Percentiles rank a stretch among this genome's conserved stretches.
These are phyloP conservation scores for Microdochium paspali DNA, from an alignment of 2,329 filamentous ascomycete genomes.

Conservation along the genomic window DNA sequence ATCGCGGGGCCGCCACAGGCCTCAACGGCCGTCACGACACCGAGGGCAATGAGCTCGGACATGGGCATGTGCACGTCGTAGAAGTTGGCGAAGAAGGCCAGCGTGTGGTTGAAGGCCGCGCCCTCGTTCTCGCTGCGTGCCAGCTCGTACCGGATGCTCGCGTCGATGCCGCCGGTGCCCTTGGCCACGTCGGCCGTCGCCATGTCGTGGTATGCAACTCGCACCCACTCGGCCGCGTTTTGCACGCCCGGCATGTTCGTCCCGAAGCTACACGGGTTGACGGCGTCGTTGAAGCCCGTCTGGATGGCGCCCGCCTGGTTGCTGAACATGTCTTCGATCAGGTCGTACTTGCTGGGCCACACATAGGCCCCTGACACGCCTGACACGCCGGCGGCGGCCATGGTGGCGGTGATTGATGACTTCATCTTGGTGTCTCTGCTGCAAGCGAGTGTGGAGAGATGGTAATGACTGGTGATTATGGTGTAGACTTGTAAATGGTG, in stretches of 20 bases:
- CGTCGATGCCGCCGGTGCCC: slow-evolving; percentile 18
- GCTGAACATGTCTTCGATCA: slow-evolving; percentile 2
- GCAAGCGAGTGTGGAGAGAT: too few species aligned
- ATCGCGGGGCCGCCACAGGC: slow-evolving; percentile 14
- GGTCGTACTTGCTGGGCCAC: slow-evolving; percentile 2
- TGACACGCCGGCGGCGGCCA: slow-evolving; percentile 1
- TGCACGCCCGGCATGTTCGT: slow-evolving; percentile 3
- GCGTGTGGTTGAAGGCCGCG: slow-evolving; percentile 17
- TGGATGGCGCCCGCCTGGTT: slow-evolving; percentile 1
- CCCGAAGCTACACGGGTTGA: slow-evolving; percentile 7
- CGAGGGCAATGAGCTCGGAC: slow-evolving; percentile 22
- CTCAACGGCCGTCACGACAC: slow-evolving; percentile 14
- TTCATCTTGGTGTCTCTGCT: too few species aligned
- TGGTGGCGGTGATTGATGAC: neutral
- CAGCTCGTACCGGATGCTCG: slow-evolving; percentile 19
- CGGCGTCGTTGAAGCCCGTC: slow-evolving; percentile 2
- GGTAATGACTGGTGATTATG: slow-evolving; percentile 1
- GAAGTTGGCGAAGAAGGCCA: slow-evolving; percentile 14
- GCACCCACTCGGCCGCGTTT: slow-evolving; percentile 16
- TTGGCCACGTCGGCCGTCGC: slow-evolving; percentile 12
- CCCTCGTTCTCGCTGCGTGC: slow-evolving; percentile 15
- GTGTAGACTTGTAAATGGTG: too few species aligned
- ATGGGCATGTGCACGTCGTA: slow-evolving; percentile 11
- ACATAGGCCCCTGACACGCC: too few species aligned
- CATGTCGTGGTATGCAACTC: slow-evolving; percentile 18